A percentile compares a stretch with the other conserved stretches of the same genome.
Conservation (phyloP, 2,329 filamentous ascomycete genomes). For the Cytospora chrysosperma region DNA sequence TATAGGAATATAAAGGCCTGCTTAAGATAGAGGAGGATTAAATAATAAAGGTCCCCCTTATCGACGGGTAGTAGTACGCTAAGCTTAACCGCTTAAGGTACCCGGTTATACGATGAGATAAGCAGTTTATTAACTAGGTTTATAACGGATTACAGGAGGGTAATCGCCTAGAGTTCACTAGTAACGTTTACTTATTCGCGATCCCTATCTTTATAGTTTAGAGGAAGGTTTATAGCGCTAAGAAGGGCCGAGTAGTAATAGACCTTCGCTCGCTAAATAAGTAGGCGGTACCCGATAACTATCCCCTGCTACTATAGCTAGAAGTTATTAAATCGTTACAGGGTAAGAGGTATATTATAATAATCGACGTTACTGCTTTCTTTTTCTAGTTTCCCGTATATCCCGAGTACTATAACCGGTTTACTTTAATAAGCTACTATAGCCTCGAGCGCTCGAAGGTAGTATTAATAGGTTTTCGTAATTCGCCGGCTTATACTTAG, state of each 20-base stretch:
- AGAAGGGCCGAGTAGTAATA: background rate
- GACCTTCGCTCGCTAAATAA: constrained; percentile 4
- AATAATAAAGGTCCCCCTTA: background rate
- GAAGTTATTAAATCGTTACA: background rate
- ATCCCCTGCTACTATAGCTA: background rate
- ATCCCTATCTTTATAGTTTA: background rate
- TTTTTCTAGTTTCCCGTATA: constrained; percentile 6
- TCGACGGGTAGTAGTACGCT: background rate
- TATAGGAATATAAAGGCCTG: background rate
- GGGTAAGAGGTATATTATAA: background rate
- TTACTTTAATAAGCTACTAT: constrained; percentile 2
- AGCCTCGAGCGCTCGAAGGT: background rate
- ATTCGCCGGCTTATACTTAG: background rate
- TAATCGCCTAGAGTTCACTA: background rate
- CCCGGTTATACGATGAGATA: background rate
- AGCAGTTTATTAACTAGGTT: background rate
- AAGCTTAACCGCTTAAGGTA: background rate
- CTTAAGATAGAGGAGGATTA: background rate
- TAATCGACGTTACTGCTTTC: background rate
- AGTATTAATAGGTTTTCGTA: background rate
- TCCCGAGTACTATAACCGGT: background rate
- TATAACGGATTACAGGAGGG: background rate
- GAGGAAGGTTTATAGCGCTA: background rate
- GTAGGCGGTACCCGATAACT: background rate
- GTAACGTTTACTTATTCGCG: background rate